A percentile compares a stretch with the other conserved stretches of the same genome.
Evolutionary conservation across 192 early-diverging fungal species (phyloP).

Genomic region (Entomortierella chlamydospora): DNA sequence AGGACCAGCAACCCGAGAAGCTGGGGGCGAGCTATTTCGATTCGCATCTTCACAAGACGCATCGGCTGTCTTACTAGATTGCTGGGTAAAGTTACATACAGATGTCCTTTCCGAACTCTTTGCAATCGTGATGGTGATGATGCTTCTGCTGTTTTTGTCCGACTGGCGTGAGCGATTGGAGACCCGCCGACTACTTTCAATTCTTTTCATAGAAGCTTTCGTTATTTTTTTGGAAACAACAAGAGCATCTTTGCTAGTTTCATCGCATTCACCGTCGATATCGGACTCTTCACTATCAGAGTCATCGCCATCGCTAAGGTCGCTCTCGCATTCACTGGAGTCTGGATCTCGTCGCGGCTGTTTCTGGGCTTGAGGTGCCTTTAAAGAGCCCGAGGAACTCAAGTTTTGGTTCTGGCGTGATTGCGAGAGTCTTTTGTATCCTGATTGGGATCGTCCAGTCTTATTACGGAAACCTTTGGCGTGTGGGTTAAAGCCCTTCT

Average conservation of each 20-base stretch:
- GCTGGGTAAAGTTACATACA: not conserved
- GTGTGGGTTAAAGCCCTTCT: constrained; percentile 69
- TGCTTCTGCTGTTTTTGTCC: constrained; percentile 1
- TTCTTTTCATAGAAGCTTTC: not conserved
- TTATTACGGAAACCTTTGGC: constrained; percentile 67
- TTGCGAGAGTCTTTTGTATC: not conserved
- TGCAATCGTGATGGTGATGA: constrained; percentile 6
- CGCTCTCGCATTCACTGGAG: not conserved
- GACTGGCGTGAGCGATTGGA: not conserved
- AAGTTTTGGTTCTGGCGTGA: not conserved
- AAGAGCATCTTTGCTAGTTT: not conserved
- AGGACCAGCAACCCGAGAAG: too few relatives aligned
- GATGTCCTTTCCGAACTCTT: not conserved
- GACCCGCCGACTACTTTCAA: not conserved
- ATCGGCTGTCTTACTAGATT: not conserved
- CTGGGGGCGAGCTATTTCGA: too few relatives aligned
- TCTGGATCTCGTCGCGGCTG: not conserved
- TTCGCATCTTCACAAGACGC: not conserved
- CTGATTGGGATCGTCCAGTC: not conserved
- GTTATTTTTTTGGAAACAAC: not conserved
- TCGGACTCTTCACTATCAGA: not conserved
- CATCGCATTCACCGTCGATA: too few relatives aligned
- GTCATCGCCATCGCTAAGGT: not conserved
- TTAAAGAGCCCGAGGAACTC: not conserved
- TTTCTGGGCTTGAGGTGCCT: not conserved